Base-by-base conservation (phyloP, 2,329 filamentous ascomycete genomes). In the Clarireedia hainanense region DNA sequence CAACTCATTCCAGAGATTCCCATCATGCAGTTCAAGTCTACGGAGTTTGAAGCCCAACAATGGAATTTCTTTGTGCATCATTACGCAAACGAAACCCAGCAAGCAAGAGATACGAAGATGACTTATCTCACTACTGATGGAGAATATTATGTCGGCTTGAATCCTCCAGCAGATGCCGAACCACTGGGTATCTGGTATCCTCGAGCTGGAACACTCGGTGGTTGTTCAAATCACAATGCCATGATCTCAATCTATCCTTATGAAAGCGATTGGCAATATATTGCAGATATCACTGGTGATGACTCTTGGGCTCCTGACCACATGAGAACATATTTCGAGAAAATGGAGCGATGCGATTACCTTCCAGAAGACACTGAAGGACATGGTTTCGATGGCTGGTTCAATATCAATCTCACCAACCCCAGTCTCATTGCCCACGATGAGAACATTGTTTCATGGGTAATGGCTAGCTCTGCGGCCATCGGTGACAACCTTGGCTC, bases 1-100 rank as follows among this genome's bases (percentile, higher is more conserved):
- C 59, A 67, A 30, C 65, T 72, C 75, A 71, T 74, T 58, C 72
- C 76, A 60, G 70, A 73, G 71, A 30, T 73, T 76, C 6, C 79
- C 77, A 23, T 75, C 73, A 6, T 72, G 58, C 72, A 73, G 50
- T 70, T 72, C n/a, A 69, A 72, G 47, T 72, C 73, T 6, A 75
- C 73, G 15, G 72, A 78, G 60, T 73, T 78, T 59, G 66, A 70
- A 37, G 69, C 69, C 7, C 71, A 77, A 65, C 67, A 69, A 54
- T 81, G 79, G 79, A 75, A 80, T 66, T 80, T 77, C 52, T 65
- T 65, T 46, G 63, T 65, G 3, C 55, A 61, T 23, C 58, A 65
- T 49, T 58, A 61, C 46, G 53, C 56, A 10, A 57, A 65, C 39
- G 46, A 56, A 10, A 48, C 57, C 14, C 34, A 49, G 12, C 51